These are phyloP conservation scores for Plasmodium relictum DNA, from an alignment of 169 alveolate species.

Conservation along the genomic window DNA sequence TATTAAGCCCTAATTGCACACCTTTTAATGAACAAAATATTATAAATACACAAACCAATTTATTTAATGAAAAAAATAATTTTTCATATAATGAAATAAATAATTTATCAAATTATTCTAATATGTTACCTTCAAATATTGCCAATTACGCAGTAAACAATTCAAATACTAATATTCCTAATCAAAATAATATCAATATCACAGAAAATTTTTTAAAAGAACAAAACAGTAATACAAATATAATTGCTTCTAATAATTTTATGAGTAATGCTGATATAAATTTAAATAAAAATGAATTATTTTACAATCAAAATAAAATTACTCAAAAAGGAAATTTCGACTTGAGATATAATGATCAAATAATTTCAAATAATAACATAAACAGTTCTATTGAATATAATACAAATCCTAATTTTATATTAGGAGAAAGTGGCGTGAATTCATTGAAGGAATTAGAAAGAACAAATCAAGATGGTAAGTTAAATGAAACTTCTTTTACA, in stretches of 20 bases:
- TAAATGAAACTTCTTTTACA: conserved; percentile 20
- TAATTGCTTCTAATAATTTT: not conserved
- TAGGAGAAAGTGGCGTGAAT: not conserved
- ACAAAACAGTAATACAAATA: no score
- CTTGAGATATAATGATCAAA: not conserved
- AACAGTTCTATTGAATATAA: not conserved
- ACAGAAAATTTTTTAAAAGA: no score
- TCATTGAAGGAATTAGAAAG: conserved; percentile 7
- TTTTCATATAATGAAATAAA: not conserved
- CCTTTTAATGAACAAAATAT: not conserved
- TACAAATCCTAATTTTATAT: not conserved
- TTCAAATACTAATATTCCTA: no score
- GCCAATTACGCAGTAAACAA: no score
- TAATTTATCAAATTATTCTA: conserved; percentile 8
- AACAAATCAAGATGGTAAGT: conserved; percentile 8
- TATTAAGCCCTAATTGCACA: not conserved
- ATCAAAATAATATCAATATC: no score
- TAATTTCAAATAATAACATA: not conserved
- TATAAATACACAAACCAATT: not conserved
- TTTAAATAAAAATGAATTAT: not conserved
- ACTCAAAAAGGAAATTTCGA: not conserved
- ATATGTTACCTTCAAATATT: not conserved
- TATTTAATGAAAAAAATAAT: not conserved
- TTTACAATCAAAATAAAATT: not conserved
- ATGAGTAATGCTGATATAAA: not conserved